Percentiles rank a stretch among this genome's conserved stretches.
These are phyloP conservation scores for Mortierella sp. DNA, from an alignment of 371 early-diverging fungal species.

Conservation along the genomic window DNA sequence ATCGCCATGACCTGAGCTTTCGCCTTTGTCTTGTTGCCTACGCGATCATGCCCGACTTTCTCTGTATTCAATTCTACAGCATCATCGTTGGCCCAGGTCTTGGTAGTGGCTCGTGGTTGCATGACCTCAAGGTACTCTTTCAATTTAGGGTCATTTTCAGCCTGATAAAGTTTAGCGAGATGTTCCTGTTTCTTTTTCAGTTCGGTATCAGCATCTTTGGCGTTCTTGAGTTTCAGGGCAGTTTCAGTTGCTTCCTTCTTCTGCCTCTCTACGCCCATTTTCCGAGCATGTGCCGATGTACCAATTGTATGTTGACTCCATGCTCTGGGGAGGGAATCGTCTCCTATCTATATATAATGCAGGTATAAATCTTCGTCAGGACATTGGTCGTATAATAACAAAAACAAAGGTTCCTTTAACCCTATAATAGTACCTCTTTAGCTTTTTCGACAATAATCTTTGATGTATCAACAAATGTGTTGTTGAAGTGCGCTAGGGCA, in stretches of 20 bases:
- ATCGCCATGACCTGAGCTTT: constrained; percentile 65
- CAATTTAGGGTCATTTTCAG: constrained; percentile 82
- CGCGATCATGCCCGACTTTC: constrained; percentile 37
- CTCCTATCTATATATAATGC: constrained; percentile 67
- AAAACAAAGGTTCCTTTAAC: not conserved
- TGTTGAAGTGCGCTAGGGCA: constrained; percentile 88
- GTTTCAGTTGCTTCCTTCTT: constrained; percentile 59
- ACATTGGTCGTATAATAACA: not conserved
- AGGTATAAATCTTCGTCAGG: not conserved
- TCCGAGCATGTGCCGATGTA: constrained; percentile 74
- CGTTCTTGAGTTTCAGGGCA: constrained; percentile 48
- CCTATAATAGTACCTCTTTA: constrained; percentile 70
- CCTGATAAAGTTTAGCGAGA: constrained; percentile 69
- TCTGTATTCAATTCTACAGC: constrained; percentile 55
- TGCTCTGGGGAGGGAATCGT: constrained; percentile 83
- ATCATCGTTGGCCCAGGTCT: constrained; percentile 97
- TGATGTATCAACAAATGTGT: constrained; percentile 92
- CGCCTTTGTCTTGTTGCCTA: constrained; percentile 50
- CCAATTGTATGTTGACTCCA: constrained; percentile 91
- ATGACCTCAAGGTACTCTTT: constrained; percentile 93
- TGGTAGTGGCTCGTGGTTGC: constrained; percentile 82
- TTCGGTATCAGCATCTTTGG: constrained; percentile 37
- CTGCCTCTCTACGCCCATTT: constrained; percentile 45
- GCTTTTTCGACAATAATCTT: constrained; percentile 89
- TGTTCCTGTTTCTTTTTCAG: constrained; percentile 63